A percentile compares a stretch with the other conserved stretches of the same genome.
phyloP scores from a whole-genome alignment of 2,329 filamentous ascomycete species.

The Daldinia sp. region DNA sequence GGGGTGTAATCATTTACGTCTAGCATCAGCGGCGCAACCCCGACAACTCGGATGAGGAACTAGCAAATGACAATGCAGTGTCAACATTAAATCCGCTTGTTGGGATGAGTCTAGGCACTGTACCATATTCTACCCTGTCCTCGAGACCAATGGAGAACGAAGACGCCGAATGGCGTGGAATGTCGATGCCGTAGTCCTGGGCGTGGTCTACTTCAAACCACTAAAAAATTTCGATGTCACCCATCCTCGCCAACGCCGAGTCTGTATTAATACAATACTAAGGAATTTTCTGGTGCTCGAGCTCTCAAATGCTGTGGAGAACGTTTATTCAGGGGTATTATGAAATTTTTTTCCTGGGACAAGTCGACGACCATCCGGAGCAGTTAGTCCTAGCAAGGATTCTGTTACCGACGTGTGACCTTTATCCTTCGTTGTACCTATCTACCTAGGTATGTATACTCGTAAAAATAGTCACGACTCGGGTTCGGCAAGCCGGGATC shows the following conservation, averaged over 20 bases:
- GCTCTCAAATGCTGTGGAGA: conserved; percentile 8
- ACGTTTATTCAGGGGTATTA: neutral
- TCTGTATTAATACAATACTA: neutral
- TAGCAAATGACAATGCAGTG: neutral
- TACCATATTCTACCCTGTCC: neutral
- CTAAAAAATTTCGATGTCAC: neutral
- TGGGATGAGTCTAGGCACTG: neutral
- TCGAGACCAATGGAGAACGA: neutral
- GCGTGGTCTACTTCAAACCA: neutral
- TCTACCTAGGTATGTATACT: neutral
- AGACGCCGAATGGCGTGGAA: neutral
- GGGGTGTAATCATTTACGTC: neutral
- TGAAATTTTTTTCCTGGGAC: neutral
- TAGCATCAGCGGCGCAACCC: neutral
- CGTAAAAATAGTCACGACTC: neutral
- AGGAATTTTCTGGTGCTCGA: neutral
- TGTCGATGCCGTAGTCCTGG: neutral
- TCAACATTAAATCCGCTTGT: neutral
- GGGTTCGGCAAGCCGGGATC: neutral
- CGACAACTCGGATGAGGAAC: neutral
- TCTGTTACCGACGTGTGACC: neutral
- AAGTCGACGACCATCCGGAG: neutral
- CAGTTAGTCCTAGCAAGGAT: neutral
- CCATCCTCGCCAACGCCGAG: neutral
- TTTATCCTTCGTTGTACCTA: neutral